Base-by-base conservation (phyloP, 1,139 yeast genomes). In the Torulaspora pretoriensis region DNA sequence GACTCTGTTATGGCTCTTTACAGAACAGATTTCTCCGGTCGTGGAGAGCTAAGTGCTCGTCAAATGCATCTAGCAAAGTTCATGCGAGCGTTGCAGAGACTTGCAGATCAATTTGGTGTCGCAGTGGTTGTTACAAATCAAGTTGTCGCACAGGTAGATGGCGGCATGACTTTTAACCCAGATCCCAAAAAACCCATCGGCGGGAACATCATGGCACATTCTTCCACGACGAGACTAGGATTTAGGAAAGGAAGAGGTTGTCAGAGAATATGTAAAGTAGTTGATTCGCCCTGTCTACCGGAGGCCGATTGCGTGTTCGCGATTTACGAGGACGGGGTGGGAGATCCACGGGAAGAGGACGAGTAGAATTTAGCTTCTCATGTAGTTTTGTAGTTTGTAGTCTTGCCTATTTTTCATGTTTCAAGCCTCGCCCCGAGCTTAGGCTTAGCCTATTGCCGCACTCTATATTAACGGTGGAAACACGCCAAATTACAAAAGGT, bases 141-240 rank as follows among this genome's bases (percentile, higher is more conserved):
- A 68, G 99, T 92, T 25, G 97, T 89, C 6, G 97, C 98, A 2
- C 97, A 90, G 66, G 98, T 94, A 16, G 99, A 92, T 64, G 97
- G 97, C 41, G 82, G 80, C 58, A 78, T 84, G 51, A 75, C 82
- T 76, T 90, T 83, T 66, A 88, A 89, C 57, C 95, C 96, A 0
- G 98, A 92, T 64, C 97, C 98, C n/a, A 94, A 94, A 67, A 94
- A 94, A 65, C 98, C 99, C 8, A 92, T 94, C 57, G 99, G 99
- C 47, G 99, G 99, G 59, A 92, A 94, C 61, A 92, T 94, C 57
- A 83, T 94, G 67, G 98, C 98, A 1, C 99, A 94, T 65, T 83
- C 96, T 17, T 88, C 97, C 3, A 92, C 97, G 8, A 92, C 98
- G 1, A 77, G 97, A 57, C 75, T 92, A 50, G 84, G 88, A 40